phyloP scores from a whole-genome alignment of 805 yeast species.

The Phaffomyces thermotolerans region DNA sequence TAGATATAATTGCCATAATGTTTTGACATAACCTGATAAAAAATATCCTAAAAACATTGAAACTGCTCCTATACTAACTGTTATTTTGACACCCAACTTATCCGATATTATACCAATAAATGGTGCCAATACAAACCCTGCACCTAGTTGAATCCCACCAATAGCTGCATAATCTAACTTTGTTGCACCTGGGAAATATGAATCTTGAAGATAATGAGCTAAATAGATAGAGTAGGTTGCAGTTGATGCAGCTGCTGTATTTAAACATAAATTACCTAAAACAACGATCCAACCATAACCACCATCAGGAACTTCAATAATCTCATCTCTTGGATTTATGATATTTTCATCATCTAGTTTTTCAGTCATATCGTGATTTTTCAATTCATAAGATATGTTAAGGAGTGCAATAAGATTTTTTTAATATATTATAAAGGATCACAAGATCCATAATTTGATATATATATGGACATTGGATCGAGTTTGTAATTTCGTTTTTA shows the following conservation, averaged over 20 bases:
- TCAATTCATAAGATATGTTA: no score
- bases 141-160: constrained; percentile 56
- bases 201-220: constrained; percentile 45
- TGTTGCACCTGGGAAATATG: constrained; percentile 43
- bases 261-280: constrained; percentile 14
- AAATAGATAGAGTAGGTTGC: constrained; percentile 50
- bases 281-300: constrained; percentile 31
- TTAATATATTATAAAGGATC: no score
- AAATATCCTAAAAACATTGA: constrained; percentile 48
- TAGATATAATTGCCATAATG: constrained; percentile 56
- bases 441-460: no score
- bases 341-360: not conserved
- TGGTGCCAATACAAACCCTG: constrained; percentile 58
- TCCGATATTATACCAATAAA: constrained; percentile 24
- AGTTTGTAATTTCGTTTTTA: no score
- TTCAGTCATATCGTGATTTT: not conserved
- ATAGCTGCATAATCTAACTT: constrained; percentile 57
- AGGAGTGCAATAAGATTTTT: no score
- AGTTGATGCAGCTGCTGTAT: constrained; percentile 6
- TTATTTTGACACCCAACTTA: constrained; percentile 32
- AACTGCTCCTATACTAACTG: constrained; percentile 42
- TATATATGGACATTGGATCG: no score
- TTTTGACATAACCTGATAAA: constrained; percentile 52
- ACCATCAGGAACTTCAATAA: constrained; percentile 39
- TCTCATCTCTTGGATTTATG: not conserved